phyloP scores from a whole-genome alignment of 2,329 filamentous ascomycete genomes.

The Xylariomycetidae sp. region DNA sequence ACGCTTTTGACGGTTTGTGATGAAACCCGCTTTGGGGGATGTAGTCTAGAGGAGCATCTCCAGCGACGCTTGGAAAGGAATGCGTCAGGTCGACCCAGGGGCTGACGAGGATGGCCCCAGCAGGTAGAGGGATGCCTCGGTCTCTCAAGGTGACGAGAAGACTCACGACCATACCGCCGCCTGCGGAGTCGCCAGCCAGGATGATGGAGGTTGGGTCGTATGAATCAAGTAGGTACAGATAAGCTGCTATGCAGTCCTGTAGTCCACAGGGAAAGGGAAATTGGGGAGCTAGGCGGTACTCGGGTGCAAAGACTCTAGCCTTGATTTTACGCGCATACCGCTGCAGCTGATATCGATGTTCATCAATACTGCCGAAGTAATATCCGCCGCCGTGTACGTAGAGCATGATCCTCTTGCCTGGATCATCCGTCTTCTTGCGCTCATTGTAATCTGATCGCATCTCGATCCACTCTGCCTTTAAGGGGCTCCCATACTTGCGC shows the following conservation, averaged over 20 bases:
- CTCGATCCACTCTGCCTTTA: constrained; percentile 93
- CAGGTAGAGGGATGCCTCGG: constrained; percentile 76
- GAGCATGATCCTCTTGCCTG: constrained; percentile 74
- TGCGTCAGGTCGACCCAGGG: constrained; percentile 96
- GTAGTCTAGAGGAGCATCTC: constrained; percentile 73
- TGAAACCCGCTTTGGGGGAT: constrained; percentile 85
- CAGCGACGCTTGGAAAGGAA: constrained; percentile 85
- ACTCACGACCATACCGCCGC: constrained; percentile 81
- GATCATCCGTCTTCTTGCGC: constrained; percentile 57
- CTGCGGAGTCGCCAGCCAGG: constrained; percentile 87
- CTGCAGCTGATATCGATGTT: constrained; percentile 98
- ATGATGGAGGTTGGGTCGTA: constrained; percentile 80
- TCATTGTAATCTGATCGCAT: constrained; percentile 79
- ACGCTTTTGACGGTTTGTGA: constrained; percentile 82
- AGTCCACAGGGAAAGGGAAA: constrained; percentile 94
- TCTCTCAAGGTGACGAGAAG: constrained; percentile 79
- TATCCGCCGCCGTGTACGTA: constrained; percentile 95
- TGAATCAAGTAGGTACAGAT: constrained; percentile 72
- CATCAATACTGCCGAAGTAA: constrained; percentile 92
- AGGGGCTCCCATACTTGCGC: constrained; percentile 60
- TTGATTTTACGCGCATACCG: constrained; percentile 91
- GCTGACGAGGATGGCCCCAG: constrained; percentile 84
- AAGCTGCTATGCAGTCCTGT: constrained; percentile 83
- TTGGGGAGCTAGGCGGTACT: constrained; percentile 85
- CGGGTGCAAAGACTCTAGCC: constrained; percentile 79